phyloP scores from a whole-genome alignment of 1,139 yeast species.

The Kluyveromyces sp. region DNA sequence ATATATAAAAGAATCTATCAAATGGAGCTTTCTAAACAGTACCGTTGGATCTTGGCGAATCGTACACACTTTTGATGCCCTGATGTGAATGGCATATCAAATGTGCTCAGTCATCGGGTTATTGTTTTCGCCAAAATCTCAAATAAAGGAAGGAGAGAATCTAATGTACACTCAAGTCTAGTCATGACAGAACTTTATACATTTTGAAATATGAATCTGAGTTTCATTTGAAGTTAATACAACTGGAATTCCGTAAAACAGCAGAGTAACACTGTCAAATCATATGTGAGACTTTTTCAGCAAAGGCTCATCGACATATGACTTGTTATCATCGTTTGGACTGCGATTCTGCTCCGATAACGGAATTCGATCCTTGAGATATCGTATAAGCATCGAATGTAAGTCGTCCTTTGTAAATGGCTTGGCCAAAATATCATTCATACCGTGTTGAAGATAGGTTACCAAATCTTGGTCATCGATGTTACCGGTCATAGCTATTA shows the following conservation, averaged over 20 bases:
- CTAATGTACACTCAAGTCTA: too few species aligned
- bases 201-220: not conserved
- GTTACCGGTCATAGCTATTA: constrained; percentile 91
- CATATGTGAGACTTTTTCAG: constrained; percentile 18
- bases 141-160: too few species aligned
- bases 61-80: too few species aligned
- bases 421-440: constrained; percentile 86
- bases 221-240: not conserved
- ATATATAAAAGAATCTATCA: too few species aligned
- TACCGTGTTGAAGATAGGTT: constrained; percentile 78
- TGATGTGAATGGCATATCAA: too few species aligned
- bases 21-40: too few species aligned
- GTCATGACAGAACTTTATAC: too few species aligned
- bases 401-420: constrained; percentile 86
- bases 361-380: constrained; percentile 40
- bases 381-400: constrained; percentile 66
- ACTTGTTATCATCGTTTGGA: constrained; percentile 10
- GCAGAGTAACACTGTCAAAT: not conserved
- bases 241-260: not conserved
- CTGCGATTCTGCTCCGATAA: constrained; percentile 24
- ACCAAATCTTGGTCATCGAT: constrained; percentile 74
- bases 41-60: too few species aligned
- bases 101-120: too few species aligned
- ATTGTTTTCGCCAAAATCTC: too few species aligned
- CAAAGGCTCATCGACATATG: constrained; percentile 22